Evolutionary conservation across 345 rosid genomes (phyloP).

Genomic region (Syzygium aqueum): DNA sequence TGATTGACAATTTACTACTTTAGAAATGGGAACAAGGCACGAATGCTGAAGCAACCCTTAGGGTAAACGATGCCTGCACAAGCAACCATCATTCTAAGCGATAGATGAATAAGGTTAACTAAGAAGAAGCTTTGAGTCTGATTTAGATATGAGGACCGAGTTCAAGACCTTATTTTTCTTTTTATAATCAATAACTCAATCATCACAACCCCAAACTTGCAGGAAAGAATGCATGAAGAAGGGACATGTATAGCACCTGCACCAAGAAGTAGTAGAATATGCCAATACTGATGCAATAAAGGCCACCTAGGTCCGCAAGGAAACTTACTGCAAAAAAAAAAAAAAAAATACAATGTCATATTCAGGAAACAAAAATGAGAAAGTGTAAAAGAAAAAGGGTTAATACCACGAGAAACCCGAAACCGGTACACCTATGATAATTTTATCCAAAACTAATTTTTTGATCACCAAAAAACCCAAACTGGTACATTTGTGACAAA

Average conservation of each 20-base stretch:
- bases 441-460: no score
- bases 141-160: not conserved
- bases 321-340: slow-evolving; percentile 69
- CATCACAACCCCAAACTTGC: not conserved
- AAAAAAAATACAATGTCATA: not conserved
- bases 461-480: no score
- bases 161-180: not conserved
- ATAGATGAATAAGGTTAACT: not conserved
- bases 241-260: slow-evolving; percentile 42
- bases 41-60: not conserved
- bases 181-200: not conserved
- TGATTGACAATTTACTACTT: not conserved
- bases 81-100: not conserved
- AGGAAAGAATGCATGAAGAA: not conserved
- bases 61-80: not conserved
- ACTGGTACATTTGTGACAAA: no score
- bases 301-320: slow-evolving; percentile 98
- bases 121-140: not conserved
- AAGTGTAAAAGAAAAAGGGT: not conserved
- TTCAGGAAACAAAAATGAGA: not conserved
- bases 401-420: no score
- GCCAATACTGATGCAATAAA: slow-evolving; percentile 88
- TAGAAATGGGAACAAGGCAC: not conserved
- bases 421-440: no score
- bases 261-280: slow-evolving; percentile 84